Conservation (phyloP, 2,329 filamentous ascomycete genomes). For the Ophiostoma montium region DNA sequence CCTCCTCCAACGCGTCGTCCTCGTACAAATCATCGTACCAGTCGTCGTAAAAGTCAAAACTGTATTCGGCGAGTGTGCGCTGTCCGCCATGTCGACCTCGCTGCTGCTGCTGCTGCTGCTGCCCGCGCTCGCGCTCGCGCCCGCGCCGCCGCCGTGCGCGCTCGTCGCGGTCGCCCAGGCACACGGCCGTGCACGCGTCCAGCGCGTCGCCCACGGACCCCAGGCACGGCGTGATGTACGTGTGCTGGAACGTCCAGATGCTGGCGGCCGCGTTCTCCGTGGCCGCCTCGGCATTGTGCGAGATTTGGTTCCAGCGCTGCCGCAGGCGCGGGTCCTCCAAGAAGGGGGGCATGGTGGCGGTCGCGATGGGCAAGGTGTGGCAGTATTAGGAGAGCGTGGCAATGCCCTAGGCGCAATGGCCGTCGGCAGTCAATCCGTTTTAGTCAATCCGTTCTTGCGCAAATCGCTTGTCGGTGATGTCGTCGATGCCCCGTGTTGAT, state of each 20-base stretch:
- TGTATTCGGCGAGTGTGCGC: constrained; percentile 56
- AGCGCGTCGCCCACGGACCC: constrained; percentile 50
- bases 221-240: constrained; percentile 74
- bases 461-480: no score
- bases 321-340: constrained; percentile 76
- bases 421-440: no score
- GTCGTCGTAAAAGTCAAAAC: constrained; percentile 96
- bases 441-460: no score
- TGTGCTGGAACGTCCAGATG: constrained; percentile 78
- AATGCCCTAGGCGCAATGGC: no score
- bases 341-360: constrained; percentile 37
- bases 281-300: constrained; percentile 74
- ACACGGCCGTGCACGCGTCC: constrained; percentile 58
- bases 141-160: constrained; percentile 54
- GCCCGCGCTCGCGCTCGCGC: constrained; percentile 43
- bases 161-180: constrained; percentile 59
- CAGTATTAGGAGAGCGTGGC: no score
- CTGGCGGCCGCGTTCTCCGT: constrained; percentile 85
- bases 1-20: constrained; percentile 42
- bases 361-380: no score
- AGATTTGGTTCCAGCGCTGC: constrained; percentile 78
- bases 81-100: no score
- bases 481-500: no score
- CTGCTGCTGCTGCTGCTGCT: no score
- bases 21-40: constrained; percentile 60